Evolutionary conservation across 495 filamentous ascomycete species (phyloP), one percentile per base, ranked within the genome.

Genomic region (Penicillium longicatenatum): DNA sequence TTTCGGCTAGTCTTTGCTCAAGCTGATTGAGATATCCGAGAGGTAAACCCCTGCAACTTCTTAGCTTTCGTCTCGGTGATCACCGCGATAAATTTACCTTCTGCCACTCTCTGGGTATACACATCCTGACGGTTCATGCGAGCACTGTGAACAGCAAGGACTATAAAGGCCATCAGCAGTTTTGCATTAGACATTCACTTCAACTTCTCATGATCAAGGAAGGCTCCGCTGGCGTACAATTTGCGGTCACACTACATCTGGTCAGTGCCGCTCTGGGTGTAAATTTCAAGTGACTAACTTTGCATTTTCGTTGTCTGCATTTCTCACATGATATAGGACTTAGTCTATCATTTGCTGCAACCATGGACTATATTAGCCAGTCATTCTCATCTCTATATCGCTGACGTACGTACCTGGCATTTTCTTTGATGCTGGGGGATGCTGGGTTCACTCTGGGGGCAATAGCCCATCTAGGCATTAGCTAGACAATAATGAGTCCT

Each of bases 301-400:
- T 71, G 60, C 69, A 71, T 55, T 71, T 71, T 10, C 61, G 57
- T 33, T 70, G 66, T 48, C 69, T 62, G 31, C 69, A 71, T 35
- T 47, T 9, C 22, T 71, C 69, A 46, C 69, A 71, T 6, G 69
- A 69, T 6, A 71, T 71, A 0, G 59, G 46, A 47, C 60, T 67
- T 45, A 62, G 14, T 6, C 44, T 43, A 19, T 59, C 55, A 22
- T 44, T 39, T 3, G 59, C 60, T 66, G 26, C n/a, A 49, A 7
- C 3, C 16, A n/a, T 37, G 47, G 6, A 4, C 6, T 1, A 35
- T 37, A 16, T 37, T 6, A 22, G 48, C 31, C 17, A 37, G 14
- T 24, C 24, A n/a, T n/a, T 26, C 45, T 30, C 29, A 17, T 45
- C 3, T 20, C 17, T 14, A 11, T 21, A 1, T 20, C 16, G n/a